Evolutionary conservation across 192 early-diverging fungal genomes (phyloP), one percentile per base, ranked within the genome.

Genomic region (Lunasporangiospora selenospora): DNA sequence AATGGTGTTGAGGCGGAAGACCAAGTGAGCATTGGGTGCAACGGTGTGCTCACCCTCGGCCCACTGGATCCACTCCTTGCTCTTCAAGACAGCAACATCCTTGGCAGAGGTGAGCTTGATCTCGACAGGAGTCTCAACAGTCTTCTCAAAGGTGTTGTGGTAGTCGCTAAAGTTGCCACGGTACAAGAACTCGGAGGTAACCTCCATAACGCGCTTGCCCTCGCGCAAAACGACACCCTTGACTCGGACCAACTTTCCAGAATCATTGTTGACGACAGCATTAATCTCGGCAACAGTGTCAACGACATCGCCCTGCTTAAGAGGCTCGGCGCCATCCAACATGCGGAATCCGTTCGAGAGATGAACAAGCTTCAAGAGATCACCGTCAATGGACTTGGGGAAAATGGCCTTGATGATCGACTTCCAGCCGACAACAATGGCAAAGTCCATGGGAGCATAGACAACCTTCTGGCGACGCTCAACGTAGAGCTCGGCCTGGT

Each of bases 281-380:
- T 93, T 88, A 55, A 98, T 87, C 51, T 87, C 82, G 23, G 94
- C 92, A 67, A 83, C 83, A 58, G 93, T 93, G 60, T 88, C 84
- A 37, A 98, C 92, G 41, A 85, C 75, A 73, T 98, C 96, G 47
- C 94, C 93, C 46, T 84, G 86, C 58, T 83, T 78, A 40, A 98
- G 82, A 19, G 87, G 82, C 63, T 89, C 87, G 26, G 79, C 83
- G 30, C 86, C 83, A 40, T 90, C 88, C 30, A 96, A 75, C 70
- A 93, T 86, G 51, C 90, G 86, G 91, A 94, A 98, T 30, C 92
- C 92, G 81, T 98, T 98, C 61, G 90, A 91, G 55, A 98, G 84
- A 78, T 98, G 95, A 38, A 98, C 95, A 6, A 98, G 81, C 50
- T 87, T 85, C 65, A 98, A 83, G 42, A 98, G 84, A 64, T 98